phyloP scores from a whole-genome alignment of 129 eudicot genomes.

The Helianthus annuus region DNA sequence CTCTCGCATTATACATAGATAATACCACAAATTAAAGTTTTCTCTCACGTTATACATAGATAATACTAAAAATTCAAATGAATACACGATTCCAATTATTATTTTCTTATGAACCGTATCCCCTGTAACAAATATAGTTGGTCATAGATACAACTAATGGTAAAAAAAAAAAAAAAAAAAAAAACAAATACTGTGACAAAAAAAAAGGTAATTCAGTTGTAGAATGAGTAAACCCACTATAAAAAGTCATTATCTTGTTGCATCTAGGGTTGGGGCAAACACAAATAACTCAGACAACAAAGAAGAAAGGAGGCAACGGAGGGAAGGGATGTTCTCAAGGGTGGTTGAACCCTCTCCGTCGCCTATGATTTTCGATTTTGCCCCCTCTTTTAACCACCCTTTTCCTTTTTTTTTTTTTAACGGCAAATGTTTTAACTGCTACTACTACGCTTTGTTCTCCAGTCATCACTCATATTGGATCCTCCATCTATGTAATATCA shows the following conservation, averaged over 20 bases:
- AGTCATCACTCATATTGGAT: background rate
- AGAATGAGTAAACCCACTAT: background rate
- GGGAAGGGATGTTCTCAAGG: slow-evolving; percentile 34
- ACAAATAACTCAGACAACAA: slow-evolving; percentile 7
- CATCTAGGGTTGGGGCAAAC: background rate
- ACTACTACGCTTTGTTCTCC: background rate
- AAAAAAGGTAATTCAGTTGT: background rate
- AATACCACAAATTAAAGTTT: too few species aligned
- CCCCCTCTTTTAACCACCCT: slow-evolving; percentile 29
- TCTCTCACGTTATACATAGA: too few species aligned
- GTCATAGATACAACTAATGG: too few species aligned
- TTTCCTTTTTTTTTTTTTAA: background rate
- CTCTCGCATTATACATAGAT: too few species aligned
- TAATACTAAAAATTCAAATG: too few species aligned
- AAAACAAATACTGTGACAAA: background rate
- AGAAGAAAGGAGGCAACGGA: slow-evolving; percentile 28
- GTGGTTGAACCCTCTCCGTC: slow-evolving; percentile 39
- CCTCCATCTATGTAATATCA: background rate
- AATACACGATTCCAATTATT: too few species aligned
- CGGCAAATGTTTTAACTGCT: background rate
- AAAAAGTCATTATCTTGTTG: background rate
- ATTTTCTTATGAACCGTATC: too few species aligned
- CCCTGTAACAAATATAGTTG: too few species aligned
- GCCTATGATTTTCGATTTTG: slow-evolving; percentile 25
- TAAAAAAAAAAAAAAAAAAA: too few species aligned